Base-by-base conservation (phyloP, 371 early-diverging fungal species). In the Haplosporangium sp. region DNA sequence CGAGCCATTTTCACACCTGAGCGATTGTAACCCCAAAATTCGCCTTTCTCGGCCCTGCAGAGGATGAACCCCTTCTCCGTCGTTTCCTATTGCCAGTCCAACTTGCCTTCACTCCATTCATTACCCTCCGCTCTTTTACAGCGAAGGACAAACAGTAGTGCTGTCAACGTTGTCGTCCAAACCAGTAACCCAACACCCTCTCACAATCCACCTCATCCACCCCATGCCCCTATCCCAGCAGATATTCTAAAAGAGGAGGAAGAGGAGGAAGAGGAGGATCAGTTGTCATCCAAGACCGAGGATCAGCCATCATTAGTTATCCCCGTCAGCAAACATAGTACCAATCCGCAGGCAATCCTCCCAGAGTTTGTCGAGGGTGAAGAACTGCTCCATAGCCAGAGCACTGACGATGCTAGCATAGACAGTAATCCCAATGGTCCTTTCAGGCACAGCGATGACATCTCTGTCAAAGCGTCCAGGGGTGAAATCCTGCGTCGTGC, bases 1-100 rank as follows among this genome's bases (percentile, higher is more conserved):
- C 29, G 29, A 29, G 4, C 29, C 29, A 4, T 4, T 29, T 29
- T 29, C 29, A 29, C 4, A 29, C 29, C 29, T 29, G 29, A 29
- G 29, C 29, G 4, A 2, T 29, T 29, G 1, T 4, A 29, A 29
- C 29, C 29, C 29, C 29, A 29, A 29, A 29, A 29, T 29, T 29
- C 29, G 29, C 29, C 29, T 29, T 29, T 29, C 29, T 29, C 29
- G 29, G 29, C 29, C 29, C 29, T 29, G 29, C 29, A 29, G 29
- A 29, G 29, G 29, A 75, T 75, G 70, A 65, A 66, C 55, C 69
- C 75, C 14, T 75, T 75, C 55, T 61, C 70, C 47, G 69, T 69
- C 21, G 65, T 74, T 9, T 63, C 68, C 38, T 56, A 72, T 40
- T 59, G 55, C 51, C 65, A 60, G 37, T 48, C 54, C 43, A 73